Evolutionary conservation across 2,329 filamentous ascomycete genomes (phyloP).

Genomic region (Myriosclerotinia scirpicola): DNA sequence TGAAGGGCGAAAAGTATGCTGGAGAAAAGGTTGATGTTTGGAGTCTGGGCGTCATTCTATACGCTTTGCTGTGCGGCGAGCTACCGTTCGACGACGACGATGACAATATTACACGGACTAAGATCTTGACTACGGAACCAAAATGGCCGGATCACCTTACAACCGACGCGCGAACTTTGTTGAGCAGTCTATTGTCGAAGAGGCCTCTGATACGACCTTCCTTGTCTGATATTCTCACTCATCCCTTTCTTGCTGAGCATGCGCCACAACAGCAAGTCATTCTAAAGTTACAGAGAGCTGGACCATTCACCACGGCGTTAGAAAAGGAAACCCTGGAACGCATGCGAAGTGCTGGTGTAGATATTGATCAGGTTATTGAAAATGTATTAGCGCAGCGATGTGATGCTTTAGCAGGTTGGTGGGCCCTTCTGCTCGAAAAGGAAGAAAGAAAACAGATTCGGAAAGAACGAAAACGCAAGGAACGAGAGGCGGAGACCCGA

Average conservation of each 20-base stretch:
- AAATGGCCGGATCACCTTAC: slow-evolving; percentile 80
- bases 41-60: slow-evolving; percentile 83
- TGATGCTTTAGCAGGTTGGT: slow-evolving; percentile 91
- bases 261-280: slow-evolving; percentile 88
- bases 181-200: slow-evolving; percentile 84
- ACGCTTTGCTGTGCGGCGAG: slow-evolving; percentile 78
- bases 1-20: slow-evolving; percentile 96
- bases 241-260: slow-evolving; percentile 85
- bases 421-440: slow-evolving; percentile 91
- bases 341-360: slow-evolving; percentile 90
- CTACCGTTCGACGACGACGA: slow-evolving; percentile 96
- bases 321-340: slow-evolving; percentile 90
- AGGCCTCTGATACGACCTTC: slow-evolving; percentile 79
- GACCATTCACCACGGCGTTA: slow-evolving; percentile 79
- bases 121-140: slow-evolving; percentile 83
- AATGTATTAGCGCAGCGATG: slow-evolving; percentile 89
- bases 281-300: slow-evolving; percentile 74
- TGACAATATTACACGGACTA: slow-evolving; percentile 79
- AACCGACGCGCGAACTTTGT: slow-evolving; percentile 71
- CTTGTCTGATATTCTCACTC: slow-evolving; percentile 79
- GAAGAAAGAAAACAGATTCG: slow-evolving; percentile 83
- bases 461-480: slow-evolving; percentile 78
- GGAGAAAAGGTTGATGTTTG: slow-evolving; percentile 98
- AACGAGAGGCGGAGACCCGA: slow-evolving; percentile 79
- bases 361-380: slow-evolving; percentile 92